These are phyloP conservation scores for Arctium lappa DNA, from an alignment of 129 eudicot species.

Conservation along the genomic window DNA sequence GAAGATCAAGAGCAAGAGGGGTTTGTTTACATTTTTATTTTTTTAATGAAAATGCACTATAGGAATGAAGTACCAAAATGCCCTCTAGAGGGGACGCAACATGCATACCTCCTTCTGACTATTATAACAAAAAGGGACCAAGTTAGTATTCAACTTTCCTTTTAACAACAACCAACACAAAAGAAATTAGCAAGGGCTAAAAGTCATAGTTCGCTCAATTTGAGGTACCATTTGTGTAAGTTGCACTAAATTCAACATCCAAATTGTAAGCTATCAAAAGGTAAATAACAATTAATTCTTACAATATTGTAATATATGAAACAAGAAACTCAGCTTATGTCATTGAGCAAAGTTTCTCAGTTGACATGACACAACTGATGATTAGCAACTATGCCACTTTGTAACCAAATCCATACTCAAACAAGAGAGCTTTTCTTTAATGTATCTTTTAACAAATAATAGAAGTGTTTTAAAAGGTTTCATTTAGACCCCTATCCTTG, in stretches of 20 bases:
- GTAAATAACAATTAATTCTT: not conserved
- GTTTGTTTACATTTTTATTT: too few species aligned
- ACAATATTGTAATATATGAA: not conserved
- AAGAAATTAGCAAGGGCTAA: not conserved
- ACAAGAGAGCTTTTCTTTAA: not conserved
- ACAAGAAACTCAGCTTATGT: not conserved
- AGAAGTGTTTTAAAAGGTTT: not conserved
- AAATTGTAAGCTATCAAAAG: not conserved
- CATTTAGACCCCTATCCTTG: not conserved
- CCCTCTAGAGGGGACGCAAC: too few species aligned
- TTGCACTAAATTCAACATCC: not conserved
- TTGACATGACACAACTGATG: not conserved
- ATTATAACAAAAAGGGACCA: too few species aligned
- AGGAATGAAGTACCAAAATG: too few species aligned
- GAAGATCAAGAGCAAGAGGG: too few species aligned
- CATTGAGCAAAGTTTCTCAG: not conserved
- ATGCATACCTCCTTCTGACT: too few species aligned
- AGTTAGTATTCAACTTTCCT: too few species aligned
- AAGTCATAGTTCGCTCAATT: not conserved
- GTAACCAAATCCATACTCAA: not conserved
- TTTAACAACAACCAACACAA: too few species aligned
- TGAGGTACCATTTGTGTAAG: not conserved
- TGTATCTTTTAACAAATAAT: not conserved
- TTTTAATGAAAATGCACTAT: too few species aligned
- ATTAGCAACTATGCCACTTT: not conserved